Evolutionary conservation across 1,284 basidiomycete genomes (phyloP), one percentile per base, ranked within the genome.

Genomic region (Tylopilus sp.): DNA sequence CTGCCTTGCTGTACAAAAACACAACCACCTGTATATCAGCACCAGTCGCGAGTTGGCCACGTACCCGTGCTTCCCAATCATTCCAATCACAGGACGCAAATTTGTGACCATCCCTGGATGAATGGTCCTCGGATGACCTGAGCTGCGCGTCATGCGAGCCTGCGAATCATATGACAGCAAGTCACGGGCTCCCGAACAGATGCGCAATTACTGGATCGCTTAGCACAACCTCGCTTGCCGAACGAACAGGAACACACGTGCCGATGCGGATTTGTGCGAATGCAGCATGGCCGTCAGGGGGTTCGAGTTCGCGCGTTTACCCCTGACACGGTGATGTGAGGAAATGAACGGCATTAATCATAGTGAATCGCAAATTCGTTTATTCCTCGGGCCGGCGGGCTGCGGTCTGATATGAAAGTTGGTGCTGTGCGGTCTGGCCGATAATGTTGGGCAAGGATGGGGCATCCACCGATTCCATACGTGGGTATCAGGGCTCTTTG

Each of bases 341-440:
- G 30, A 62, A 67, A 65, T 66, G 65, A 66, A 60, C 61, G 56
- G 57, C 55, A 57, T 45, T 38, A 41, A 52, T 52, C 45, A 39
- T 59, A 54, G 48, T 33, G 59, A 53, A 49, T 50, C 55, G 41
- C 52, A 49, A 50, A 51, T 53, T 48, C 4, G 50, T 19, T 35
- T 41, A 44, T 33, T 44, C 46, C 47, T 54, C 45, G 49, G 58
- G 35, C 48, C 48, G 49, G 41, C 29, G 41, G 44, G 18, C 33
- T 54, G 48, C 37, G 54, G 30, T 33, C 12, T 15, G 42, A n/a
- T 58, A 34, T 16, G 28, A 12, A 15, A 3, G 28, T 39, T 9
- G n/a, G 38, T 29, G 19, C 4, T 35, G 19, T 7, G 23, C 30
- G 25, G 18, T 44, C 41, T 31, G 29, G 18, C 12, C 11, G n/a